Evolutionary conservation across 1,284 basidiomycete species (phyloP).

Genomic region (Lentinula novae-zelandiae): DNA sequence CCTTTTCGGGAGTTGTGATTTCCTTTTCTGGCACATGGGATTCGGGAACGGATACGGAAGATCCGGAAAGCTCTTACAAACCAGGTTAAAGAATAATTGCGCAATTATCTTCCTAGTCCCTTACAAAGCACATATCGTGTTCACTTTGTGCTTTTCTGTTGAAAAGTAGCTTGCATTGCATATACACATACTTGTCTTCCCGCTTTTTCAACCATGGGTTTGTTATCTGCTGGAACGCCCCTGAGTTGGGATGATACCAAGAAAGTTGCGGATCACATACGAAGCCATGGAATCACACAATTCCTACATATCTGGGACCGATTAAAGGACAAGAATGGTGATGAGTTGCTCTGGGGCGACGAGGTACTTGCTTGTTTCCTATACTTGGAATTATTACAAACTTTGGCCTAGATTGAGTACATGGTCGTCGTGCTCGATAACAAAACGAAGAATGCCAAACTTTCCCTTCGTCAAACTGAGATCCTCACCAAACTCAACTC

Average conservation of each 20-base stretch:
- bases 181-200: neutral
- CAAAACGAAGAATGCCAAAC: conserved; percentile 72
- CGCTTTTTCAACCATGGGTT: conserved; percentile 64
- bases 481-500: conserved; percentile 81
- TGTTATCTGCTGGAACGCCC: conserved; percentile 93
- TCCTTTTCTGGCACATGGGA: neutral
- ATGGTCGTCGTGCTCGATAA: conserved; percentile 91
- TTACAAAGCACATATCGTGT: neutral
- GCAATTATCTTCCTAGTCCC: neutral
- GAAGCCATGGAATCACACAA: conserved; percentile 92
- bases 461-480: conserved; percentile 92
- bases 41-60: neutral
- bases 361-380: conserved; percentile 62
- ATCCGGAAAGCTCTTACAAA: neutral
- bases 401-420: conserved; percentile 79
- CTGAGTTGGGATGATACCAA: conserved; percentile 91
- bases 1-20: neutral
- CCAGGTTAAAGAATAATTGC: neutral
- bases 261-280: conserved; percentile 86
- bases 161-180: neutral
- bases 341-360: conserved; percentile 97
- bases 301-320: conserved; percentile 92
- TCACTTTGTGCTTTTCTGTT: neutral
- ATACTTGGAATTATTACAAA: neutral
- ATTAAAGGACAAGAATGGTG: conserved; percentile 89